Base-by-base conservation (phyloP, 139 green algal species). In the Asterochloris erici region DNA sequence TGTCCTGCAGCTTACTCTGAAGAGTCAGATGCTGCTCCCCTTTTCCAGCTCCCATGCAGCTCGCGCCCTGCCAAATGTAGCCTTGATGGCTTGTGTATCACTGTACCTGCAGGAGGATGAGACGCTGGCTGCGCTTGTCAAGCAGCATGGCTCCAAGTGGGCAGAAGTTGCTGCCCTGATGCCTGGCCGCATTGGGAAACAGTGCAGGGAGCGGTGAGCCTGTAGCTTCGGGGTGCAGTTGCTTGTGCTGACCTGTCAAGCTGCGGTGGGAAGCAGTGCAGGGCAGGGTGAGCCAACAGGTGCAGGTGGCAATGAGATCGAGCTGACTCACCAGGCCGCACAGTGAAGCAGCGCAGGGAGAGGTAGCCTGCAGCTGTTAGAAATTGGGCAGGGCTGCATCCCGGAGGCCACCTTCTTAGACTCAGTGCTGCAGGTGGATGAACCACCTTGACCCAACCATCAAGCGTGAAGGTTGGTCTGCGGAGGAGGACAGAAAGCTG, bases 381-480 rank as follows among this genome's bases (percentile, higher is more conserved):
- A 10, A 17, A 12, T 19, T 23, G 14, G 0, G 23, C 38, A 54
- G 6, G 23, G 13, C 4, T 38, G 13, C 26, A 2, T 6, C 14
- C 28, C 68, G 74, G 15, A 10, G 21, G 15, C 28, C 74, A 62
- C 15, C 29, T 17, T 63, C 74, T 11, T 12, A 24, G 23, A 73
- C 19, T 64, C 21, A 14, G 77, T 26, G 63, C 54, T 63, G 73
- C 81, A 93, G 92, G 66, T 97, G 93, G 92, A 93, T 87, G 87
- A 97, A 97, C 83, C 93, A 97, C 78, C 89, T 97, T 21, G 91
- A 95, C 70, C 93, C 93, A 23, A 84, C 88, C 14, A 88, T 98
- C 16, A 96, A 94, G 74, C 96, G 94, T 79, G 88, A 89, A 0
- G 85, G 90, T 6, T 96, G 95, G 82, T 90, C 73, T 68, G 26